Evolutionary conservation across 2,329 filamentous ascomycete species (phyloP), one percentile per base, ranked within the genome.

Genomic region (Knoxdaviesia proteae): DNA sequence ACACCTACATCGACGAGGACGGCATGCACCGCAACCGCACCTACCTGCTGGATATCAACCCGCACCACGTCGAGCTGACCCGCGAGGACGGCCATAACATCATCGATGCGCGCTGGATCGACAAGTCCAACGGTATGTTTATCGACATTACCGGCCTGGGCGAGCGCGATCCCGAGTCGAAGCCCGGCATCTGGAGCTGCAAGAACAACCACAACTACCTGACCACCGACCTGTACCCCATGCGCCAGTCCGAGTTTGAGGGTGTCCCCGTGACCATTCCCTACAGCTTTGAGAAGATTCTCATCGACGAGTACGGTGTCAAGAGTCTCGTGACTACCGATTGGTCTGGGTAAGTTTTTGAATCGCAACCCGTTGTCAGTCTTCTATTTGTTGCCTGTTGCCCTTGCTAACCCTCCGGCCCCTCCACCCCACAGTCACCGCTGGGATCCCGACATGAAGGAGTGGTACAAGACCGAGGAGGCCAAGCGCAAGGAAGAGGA

Each of bases 51-150:
- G 83, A 90, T 53, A 64, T 88, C 47, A 90, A 88, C 58, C 79
- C 80, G 0, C 73, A 77, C 61, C 68, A 74, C 51, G 63, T 62
- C 45, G 68, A 79, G 43, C 62, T 77, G 2, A 64, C 65, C 31
- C 66, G 72, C 29, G 76, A 76, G 38, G 68, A 80, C 50, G 81
- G 81, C 11, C 61, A 67, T 53, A 92, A 92, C 55, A 70, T 90
- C 44, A 90, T 90, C 51, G 84, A 90, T 58, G 83, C 77, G 30
- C 69, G 84, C 39, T 92, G 81, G 80, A 82, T 90, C 53, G 82
- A 90, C 57, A 68, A 68, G 45, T 58, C 62, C 44, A 90, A 77
- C 51, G 83, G 83, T 40, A 67, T 88, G 52, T 92, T 81, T 57
- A 76, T 90, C 56, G 83, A 90, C 56, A 84, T 92, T 52, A 90